These are phyloP conservation scores for Boletus vermiculosoides DNA, from an alignment of 768 basidiomycete species.

Conservation along the genomic window DNA sequence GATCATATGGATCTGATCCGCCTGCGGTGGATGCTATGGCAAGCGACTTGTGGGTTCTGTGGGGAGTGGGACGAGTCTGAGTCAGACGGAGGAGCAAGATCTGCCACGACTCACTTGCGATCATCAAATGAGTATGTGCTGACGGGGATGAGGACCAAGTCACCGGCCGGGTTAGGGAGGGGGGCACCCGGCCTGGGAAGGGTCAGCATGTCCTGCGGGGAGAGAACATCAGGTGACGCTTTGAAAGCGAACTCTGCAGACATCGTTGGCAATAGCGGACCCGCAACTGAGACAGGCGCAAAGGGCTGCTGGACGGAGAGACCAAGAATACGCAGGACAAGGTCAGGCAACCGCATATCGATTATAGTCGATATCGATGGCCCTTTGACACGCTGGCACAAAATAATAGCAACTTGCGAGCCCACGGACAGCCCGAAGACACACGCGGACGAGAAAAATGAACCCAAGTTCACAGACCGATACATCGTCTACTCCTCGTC, in stretches of 20 bases:
- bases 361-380: slow-evolving; percentile 9
- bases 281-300: not conserved
- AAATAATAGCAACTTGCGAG: not conserved
- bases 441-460: not conserved
- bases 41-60: slow-evolving; percentile 70
- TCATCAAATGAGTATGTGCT: slow-evolving; percentile 71
- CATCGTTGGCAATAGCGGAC: slow-evolving; percentile 27
- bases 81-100: not conserved
- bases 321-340: slow-evolving; percentile 48
- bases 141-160: slow-evolving; percentile 64
- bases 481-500: slow-evolving; percentile 43
- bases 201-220: slow-evolving; percentile 68
- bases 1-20: slow-evolving; percentile 46
- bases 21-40: slow-evolving; percentile 59
- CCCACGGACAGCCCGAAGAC: not conserved
- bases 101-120: slow-evolving; percentile 54
- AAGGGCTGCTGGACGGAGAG: slow-evolving; percentile 56
- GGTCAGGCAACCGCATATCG: slow-evolving; percentile 44
- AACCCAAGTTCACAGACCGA: not conserved
- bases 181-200: slow-evolving; percentile 67
- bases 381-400: not conserved
- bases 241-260: slow-evolving; percentile 54
- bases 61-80: not conserved
- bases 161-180: slow-evolving; percentile 64
- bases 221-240: slow-evolving; percentile 57